Evolutionary conservation across 1,139 yeast species (phyloP).

Genomic region (Suhomyces taliae): DNA sequence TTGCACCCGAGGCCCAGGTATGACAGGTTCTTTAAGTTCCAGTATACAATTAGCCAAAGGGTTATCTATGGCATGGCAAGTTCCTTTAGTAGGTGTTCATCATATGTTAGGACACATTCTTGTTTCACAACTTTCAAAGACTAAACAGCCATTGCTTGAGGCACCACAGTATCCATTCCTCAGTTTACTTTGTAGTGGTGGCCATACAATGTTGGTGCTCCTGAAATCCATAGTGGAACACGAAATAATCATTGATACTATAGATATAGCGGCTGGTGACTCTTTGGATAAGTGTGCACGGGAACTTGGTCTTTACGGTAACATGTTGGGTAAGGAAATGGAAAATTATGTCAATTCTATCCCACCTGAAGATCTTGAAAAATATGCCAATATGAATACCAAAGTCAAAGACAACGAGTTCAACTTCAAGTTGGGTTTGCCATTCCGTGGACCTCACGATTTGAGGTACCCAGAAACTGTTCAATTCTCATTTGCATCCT

Average conservation of each 20-base stretch:
- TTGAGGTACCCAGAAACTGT: slow-evolving; percentile 29
- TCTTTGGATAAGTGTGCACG: slow-evolving; percentile 92
- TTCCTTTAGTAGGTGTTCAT: slow-evolving; percentile 85
- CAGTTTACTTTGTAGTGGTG: slow-evolving; percentile 86
- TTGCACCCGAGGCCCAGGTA: slow-evolving; percentile 96
- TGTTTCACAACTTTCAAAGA: slow-evolving; percentile 55
- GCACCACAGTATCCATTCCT: slow-evolving; percentile 73
- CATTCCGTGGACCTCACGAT: slow-evolving; percentile 36
- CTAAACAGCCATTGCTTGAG: slow-evolving; percentile 31
- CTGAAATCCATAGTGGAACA: slow-evolving; percentile 64
- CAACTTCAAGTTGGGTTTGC: slow-evolving; percentile 29
- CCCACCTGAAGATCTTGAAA: slow-evolving; percentile 19
- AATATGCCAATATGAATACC: slow-evolving; percentile 24
- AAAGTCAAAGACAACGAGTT: slow-evolving; percentile 20
- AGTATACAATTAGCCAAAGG: slow-evolving; percentile 89
- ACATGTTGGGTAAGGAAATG: slow-evolving; percentile 82
- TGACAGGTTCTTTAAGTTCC: slow-evolving; percentile 84
- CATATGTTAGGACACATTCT: slow-evolving; percentile 94
- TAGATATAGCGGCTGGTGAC: slow-evolving; percentile 93
- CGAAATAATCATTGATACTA: slow-evolving; percentile 68
- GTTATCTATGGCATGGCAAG: slow-evolving; percentile 69
- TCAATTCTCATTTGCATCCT: slow-evolving; percentile 78
- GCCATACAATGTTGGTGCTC: slow-evolving; percentile 86
- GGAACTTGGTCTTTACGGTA: slow-evolving; percentile 74
- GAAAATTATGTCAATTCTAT: slow-evolving; percentile 54